Percentiles rank a stretch among this genome's conserved stretches.
phyloP scores from a whole-genome alignment of 345 rosid genomes.

The Dimocarpus longan region DNA sequence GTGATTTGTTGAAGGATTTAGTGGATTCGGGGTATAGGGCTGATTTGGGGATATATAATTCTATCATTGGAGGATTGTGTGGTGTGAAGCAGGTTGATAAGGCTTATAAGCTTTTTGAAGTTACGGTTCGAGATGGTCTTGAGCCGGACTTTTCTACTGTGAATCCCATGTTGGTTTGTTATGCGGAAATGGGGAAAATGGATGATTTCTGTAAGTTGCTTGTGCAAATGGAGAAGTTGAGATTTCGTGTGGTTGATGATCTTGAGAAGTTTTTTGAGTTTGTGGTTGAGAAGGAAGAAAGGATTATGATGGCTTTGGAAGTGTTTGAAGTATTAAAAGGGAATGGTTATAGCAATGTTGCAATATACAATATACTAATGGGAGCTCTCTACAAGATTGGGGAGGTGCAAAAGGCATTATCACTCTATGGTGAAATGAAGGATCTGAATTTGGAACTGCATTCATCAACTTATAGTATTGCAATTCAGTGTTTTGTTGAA shows the following conservation, averaged over 20 bases:
- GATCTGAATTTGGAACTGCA: constrained; percentile 50
- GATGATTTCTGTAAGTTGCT: constrained; percentile 57
- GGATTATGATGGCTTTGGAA: constrained; percentile 52
- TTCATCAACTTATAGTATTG: constrained; percentile 58
- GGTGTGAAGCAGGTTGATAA: constrained; percentile 59
- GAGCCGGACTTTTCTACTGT: constrained; percentile 67
- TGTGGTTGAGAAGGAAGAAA: constrained; percentile 54
- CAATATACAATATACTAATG: constrained; percentile 68
- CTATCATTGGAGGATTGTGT: constrained; percentile 80
- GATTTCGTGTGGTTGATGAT: constrained; percentile 58
- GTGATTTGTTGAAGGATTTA: constrained; percentile 78
- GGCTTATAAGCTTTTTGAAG: constrained; percentile 67
- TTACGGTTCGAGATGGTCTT: constrained; percentile 61
- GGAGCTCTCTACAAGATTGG: constrained; percentile 56
- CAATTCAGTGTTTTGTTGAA: constrained; percentile 57
- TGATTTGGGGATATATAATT: constrained; percentile 78
- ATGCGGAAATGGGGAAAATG: constrained; percentile 56
- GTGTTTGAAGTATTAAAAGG: constrained; percentile 57
- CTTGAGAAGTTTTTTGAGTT: constrained; percentile 57
- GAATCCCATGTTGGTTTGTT: constrained; percentile 70
- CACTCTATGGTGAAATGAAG: constrained; percentile 60
- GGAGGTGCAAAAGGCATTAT: constrained; percentile 55
- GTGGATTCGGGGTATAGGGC: constrained; percentile 82
- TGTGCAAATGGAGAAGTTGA: constrained; percentile 52
- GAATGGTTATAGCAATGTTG: constrained; percentile 60